phyloP scores from a whole-genome alignment of 2,329 filamentous ascomycete species.

The Colletotrichum eremochloae region DNA sequence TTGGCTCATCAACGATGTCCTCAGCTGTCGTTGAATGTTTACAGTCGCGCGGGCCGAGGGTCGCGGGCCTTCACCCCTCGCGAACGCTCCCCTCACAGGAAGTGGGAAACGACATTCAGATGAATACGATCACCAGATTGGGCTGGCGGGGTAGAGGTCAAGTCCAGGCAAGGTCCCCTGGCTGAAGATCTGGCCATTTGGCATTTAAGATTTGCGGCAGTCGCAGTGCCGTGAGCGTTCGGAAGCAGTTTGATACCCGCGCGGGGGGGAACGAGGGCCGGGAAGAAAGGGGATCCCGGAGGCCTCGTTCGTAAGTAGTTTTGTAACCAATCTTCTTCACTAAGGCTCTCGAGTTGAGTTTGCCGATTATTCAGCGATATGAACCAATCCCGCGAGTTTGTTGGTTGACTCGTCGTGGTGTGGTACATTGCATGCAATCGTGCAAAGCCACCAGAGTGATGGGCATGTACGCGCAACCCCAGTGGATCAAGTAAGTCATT shows the following conservation, averaged over 20 bases:
- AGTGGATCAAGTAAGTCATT: slow-evolving; percentile 24
- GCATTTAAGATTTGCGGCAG: slow-evolving; percentile 16
- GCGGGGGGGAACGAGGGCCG: not conserved
- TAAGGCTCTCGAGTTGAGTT: slow-evolving; percentile 12
- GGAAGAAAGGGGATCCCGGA: not conserved
- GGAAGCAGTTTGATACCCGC: slow-evolving; percentile 20
- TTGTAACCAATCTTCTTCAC: not conserved
- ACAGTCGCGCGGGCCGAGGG: not conserved
- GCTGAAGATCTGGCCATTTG: not conserved
- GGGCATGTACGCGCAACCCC: slow-evolving; percentile 34
- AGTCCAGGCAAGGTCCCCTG: not conserved
- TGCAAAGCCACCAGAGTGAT: slow-evolving; percentile 26
- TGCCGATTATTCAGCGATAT: slow-evolving; percentile 29
- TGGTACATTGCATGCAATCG: slow-evolving; percentile 7
- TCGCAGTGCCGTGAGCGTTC: slow-evolving; percentile 12
- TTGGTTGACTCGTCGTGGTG: slow-evolving; percentile 14
- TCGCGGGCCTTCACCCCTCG: not conserved
- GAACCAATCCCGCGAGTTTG: not conserved
- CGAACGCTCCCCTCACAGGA: not conserved
- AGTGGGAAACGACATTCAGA: not conserved
- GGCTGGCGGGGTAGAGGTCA: not conserved
- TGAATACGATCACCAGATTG: not conserved
- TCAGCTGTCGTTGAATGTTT: not conserved
- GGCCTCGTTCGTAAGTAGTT: not conserved
- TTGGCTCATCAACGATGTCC: too few relatives aligned